Evolutionary conservation across 1,284 basidiomycete species (phyloP).

Genomic region (Polyporus tsugae): DNA sequence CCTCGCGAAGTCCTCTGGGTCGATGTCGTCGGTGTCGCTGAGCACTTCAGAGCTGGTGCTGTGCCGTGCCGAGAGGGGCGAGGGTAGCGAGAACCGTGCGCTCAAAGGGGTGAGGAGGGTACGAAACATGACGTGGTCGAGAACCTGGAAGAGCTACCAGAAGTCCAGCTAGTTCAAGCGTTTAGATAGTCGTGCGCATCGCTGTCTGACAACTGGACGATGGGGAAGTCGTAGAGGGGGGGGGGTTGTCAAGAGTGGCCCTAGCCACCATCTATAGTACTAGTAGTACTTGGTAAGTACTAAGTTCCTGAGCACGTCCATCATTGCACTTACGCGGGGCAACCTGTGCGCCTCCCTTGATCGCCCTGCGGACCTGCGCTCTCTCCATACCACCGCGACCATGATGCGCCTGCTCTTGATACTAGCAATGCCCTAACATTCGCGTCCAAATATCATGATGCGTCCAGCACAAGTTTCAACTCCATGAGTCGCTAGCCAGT

Average conservation of each 20-base stretch:
- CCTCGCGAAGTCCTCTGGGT: constrained; percentile 74
- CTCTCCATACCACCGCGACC: neutral
- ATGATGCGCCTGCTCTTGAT: constrained; percentile 8
- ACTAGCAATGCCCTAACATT: neutral
- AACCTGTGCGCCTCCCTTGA: constrained; percentile 14
- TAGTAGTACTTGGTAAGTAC: neutral
- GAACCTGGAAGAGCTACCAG: constrained; percentile 23
- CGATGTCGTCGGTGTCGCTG: constrained; percentile 51
- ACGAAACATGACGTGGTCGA: constrained; percentile 40
- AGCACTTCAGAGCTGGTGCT: constrained; percentile 28
- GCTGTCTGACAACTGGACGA: constrained; percentile 15
- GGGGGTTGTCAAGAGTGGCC: constrained; percentile 18
- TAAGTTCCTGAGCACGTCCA: neutral
- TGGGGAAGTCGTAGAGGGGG: constrained; percentile 11
- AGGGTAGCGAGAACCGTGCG: constrained; percentile 41
- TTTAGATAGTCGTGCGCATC: constrained; percentile 26
- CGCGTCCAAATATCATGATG: constrained; percentile 6
- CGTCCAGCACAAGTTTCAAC: neutral
- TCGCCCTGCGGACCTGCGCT: neutral
- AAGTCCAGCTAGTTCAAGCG: constrained; percentile 19
- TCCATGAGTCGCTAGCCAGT: neutral
- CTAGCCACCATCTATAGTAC: constrained; percentile 25
- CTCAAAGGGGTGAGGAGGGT: constrained; percentile 47
- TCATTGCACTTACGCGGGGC: constrained; percentile 8
- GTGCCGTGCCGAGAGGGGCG: constrained; percentile 35